Conservation (phyloP, 352 stramenopile species). For the Peronospora farinosa region DNA sequence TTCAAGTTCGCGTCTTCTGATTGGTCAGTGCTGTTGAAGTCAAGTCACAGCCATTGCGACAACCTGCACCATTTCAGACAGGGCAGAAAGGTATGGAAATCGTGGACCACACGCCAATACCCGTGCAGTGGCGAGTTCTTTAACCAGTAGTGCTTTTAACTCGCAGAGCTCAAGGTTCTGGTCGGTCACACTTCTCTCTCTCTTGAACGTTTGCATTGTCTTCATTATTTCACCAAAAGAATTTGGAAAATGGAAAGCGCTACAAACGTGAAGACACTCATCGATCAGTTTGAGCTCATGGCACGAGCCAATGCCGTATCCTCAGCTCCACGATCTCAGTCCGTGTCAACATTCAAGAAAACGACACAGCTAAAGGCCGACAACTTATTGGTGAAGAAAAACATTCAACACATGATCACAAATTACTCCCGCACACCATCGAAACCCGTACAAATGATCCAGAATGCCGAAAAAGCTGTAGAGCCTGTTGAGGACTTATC, state of each 20-base stretch:
- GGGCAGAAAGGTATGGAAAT: slow-evolving; percentile 8
- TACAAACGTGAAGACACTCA: slow-evolving; percentile 27
- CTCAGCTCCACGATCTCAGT: slow-evolving; percentile 4
- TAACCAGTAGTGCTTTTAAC: slow-evolving; percentile 24
- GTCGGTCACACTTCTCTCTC: not conserved
- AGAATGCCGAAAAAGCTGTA: slow-evolving; percentile 1
- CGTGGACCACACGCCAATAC: not conserved
- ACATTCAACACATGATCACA: slow-evolving; percentile 14
- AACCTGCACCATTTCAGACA: not conserved
- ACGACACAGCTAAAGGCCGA: slow-evolving; percentile 11
- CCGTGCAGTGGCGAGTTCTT: slow-evolving; percentile 3
- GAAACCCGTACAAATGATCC: slow-evolving; percentile 2
- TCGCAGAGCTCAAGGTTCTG: slow-evolving; percentile 4
- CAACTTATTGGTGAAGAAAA: slow-evolving; percentile 14
- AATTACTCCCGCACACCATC: slow-evolving; percentile 8
- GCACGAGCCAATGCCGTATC: slow-evolving; percentile 9
- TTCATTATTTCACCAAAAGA: slow-evolving; percentile 7
- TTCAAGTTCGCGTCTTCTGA: slow-evolving; percentile 5
- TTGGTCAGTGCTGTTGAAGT: slow-evolving; percentile 14
- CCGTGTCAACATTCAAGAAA: slow-evolving; percentile 4
- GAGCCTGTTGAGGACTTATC: not conserved
- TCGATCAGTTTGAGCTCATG: slow-evolving; percentile 35
- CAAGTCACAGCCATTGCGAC: slow-evolving; percentile 12
- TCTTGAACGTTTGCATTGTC: slow-evolving; percentile 9
- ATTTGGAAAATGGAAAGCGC: slow-evolving; percentile 14